phyloP scores from a whole-genome alignment of 257 asterid genomes.

The Capsicum pubescens region DNA sequence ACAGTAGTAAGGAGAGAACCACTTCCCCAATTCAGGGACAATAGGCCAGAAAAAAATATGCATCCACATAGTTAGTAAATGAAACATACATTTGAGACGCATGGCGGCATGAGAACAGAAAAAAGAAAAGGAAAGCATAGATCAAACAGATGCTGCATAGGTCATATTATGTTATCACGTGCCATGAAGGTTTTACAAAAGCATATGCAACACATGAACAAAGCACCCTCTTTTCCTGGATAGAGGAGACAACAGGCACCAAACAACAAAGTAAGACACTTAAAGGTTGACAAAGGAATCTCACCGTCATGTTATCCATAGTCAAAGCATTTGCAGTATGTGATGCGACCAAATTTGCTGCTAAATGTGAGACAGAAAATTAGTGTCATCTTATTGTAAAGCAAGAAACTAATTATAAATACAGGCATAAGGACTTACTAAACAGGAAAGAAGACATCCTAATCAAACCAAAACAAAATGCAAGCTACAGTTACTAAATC shows the following conservation, averaged over 20 bases:
- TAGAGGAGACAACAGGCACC: slow-evolving; percentile 17
- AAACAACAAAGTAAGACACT: slow-evolving; percentile 23
- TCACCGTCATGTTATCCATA: slow-evolving; percentile 55
- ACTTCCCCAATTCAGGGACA: neutral
- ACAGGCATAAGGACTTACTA: neutral
- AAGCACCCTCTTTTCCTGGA: slow-evolving; percentile 17
- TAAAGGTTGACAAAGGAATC: slow-evolving; percentile 33
- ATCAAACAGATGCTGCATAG: neutral
- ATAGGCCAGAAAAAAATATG: neutral
- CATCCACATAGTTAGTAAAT: neutral
- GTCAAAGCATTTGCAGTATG: slow-evolving; percentile 60
- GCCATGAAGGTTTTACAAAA: neutral
- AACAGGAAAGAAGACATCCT: neutral
- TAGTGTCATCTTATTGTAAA: neutral
- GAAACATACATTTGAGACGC: neutral
- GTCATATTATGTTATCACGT: neutral
- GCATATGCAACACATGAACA: neutral
- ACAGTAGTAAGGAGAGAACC: slow-evolving; percentile 6
- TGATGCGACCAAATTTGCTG: slow-evolving; percentile 53
- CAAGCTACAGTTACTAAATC: neutral
- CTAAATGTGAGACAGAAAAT: slow-evolving; percentile 35
- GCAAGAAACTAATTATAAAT: neutral
- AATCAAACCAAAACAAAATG: neutral
- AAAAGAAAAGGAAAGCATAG: neutral
- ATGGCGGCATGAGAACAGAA: neutral